Percentiles rank a stretch among this genome's conserved stretches.
These are phyloP conservation scores for Blastobotrys raffinosifermentans DNA, from an alignment of 1,139 yeast species.

Conservation along the genomic window DNA sequence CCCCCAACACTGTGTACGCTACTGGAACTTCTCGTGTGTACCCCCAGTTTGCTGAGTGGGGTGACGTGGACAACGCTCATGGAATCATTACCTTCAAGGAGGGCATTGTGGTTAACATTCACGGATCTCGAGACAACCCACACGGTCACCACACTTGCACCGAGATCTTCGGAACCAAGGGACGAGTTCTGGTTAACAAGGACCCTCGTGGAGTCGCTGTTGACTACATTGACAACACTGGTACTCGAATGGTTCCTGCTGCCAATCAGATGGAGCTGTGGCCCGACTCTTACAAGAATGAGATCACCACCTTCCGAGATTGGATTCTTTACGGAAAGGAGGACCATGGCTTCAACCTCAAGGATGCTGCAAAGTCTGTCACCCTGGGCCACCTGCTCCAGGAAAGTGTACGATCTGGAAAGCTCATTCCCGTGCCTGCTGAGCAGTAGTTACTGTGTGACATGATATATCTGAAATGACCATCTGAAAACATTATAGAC, in stretches of 20 bases:
- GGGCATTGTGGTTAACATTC: slow-evolving; percentile 10
- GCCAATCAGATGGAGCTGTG: too few species aligned
- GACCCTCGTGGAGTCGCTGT: slow-evolving; percentile 12
- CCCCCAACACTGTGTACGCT: slow-evolving; percentile 17
- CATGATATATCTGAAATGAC: too few species aligned
- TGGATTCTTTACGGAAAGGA: slow-evolving; percentile 7
- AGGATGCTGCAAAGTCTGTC: slow-evolving; percentile 15
- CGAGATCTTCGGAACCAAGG: slow-evolving; percentile 19
- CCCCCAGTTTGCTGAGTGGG: slow-evolving; percentile 17
- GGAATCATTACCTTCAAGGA: slow-evolving; percentile 16
- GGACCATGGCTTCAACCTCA: slow-evolving; percentile 10
- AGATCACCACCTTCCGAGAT: too few species aligned
- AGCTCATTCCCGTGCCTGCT: too few species aligned
- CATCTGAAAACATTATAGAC: too few species aligned
- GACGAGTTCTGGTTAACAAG: slow-evolving; percentile 13
- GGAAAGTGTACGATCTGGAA: too few species aligned
- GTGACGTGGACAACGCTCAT: slow-evolving; percentile 20
- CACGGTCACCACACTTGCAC: slow-evolving; percentile 19
- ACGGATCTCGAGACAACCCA: slow-evolving; percentile 15
- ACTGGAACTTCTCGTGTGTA: slow-evolving; percentile 18
- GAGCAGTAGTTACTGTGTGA: too few species aligned
- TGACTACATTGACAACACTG: too few species aligned
- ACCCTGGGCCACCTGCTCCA: too few species aligned
- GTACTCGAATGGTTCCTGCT: too few species aligned
- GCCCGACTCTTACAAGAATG: too few species aligned